A percentile compares a stretch with the other conserved stretches of the same genome.
These are phyloP conservation scores for Geotrichum ghanense DNA, from an alignment of 805 yeast species.

Conservation along the genomic window DNA sequence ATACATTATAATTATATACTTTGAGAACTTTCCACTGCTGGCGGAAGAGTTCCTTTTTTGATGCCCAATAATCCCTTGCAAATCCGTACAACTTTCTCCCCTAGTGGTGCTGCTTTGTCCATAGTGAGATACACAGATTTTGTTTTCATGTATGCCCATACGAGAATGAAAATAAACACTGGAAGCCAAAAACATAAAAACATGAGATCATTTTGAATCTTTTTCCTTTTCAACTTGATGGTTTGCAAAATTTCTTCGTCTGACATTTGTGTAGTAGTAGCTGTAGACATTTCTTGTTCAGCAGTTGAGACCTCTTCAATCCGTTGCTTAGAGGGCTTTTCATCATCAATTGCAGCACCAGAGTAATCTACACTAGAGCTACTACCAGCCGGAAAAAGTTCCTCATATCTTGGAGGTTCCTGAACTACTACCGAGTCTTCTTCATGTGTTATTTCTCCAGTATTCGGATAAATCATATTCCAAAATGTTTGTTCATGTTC, in stretches of 20 bases:
- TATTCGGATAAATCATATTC: slow-evolving; percentile 18
- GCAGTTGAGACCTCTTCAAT: slow-evolving; percentile 3
- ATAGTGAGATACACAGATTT: slow-evolving; percentile 10
- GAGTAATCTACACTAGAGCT: slow-evolving; percentile 10
- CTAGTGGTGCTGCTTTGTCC: slow-evolving; percentile 5
- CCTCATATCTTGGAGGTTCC: slow-evolving; percentile 19
- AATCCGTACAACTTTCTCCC: slow-evolving; percentile 5
- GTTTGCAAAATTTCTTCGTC: slow-evolving; percentile 15
- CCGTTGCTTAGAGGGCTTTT: slow-evolving; percentile 1
- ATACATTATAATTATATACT: background rate
- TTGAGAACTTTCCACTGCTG: too few relatives aligned
- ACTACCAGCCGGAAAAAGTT: slow-evolving; percentile 17
- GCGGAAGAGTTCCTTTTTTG: background rate
- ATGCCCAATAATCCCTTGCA: slow-evolving; percentile 4
- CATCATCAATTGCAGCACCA: slow-evolving; percentile 13
- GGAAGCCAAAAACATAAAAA: slow-evolving; percentile 89
- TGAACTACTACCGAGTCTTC: slow-evolving; percentile 14
- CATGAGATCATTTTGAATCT: slow-evolving; percentile 64
- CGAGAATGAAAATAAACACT: slow-evolving; percentile 33
- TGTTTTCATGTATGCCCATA: slow-evolving; percentile 21
- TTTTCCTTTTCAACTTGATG: slow-evolving; percentile 33
- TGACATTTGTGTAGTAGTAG: slow-evolving; percentile 5
- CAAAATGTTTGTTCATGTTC: slow-evolving; percentile 15
- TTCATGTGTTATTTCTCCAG: slow-evolving; percentile 13
- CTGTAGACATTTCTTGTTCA: slow-evolving; percentile 4